phyloP scores from a whole-genome alignment of 306 rosid genomes.

The Sicyos edulis region DNA sequence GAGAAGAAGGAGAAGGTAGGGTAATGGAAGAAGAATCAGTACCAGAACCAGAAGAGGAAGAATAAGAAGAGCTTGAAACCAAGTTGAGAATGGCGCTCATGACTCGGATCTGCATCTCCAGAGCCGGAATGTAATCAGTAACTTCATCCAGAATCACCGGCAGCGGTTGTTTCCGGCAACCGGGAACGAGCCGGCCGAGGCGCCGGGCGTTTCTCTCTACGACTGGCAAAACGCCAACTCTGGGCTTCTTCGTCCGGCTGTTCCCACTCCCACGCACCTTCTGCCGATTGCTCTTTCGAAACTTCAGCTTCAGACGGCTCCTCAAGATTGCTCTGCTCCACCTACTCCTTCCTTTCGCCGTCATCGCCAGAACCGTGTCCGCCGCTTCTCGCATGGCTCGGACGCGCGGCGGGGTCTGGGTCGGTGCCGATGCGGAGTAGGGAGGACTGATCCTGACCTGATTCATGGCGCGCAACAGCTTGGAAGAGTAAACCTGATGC shows the following conservation, averaged over 20 bases:
- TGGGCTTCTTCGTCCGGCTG: constrained; percentile 47
- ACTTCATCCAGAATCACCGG: constrained; percentile 87
- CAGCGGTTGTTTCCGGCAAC: constrained; percentile 71
- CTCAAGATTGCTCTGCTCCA: constrained; percentile 92
- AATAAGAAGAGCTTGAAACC: constrained; percentile 37
- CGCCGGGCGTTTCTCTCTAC: constrained; percentile 62
- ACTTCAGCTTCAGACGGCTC: constrained; percentile 61
- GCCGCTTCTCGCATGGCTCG: constrained; percentile 69
- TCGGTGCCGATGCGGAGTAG: neutral
- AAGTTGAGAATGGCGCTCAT: constrained; percentile 59
- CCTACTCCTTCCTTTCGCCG: constrained; percentile 70
- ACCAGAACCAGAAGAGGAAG: constrained; percentile 29
- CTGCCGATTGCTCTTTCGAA: constrained; percentile 43
- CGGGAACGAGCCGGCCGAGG: constrained; percentile 82
- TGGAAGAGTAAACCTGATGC: constrained; percentile 69
- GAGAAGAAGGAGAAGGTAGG: constrained; percentile 31
- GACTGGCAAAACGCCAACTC: constrained; percentile 63
- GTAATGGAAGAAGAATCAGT: constrained; percentile 20
- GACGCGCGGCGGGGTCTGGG: constrained; percentile 38
- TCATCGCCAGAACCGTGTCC: constrained; percentile 59
- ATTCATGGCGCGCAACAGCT: constrained; percentile 58
- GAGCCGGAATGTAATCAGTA: constrained; percentile 73
- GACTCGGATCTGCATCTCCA: constrained; percentile 92
- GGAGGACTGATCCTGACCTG: constrained; percentile 33
- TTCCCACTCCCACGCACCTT: constrained; percentile 21